These are phyloP conservation scores for Nothomitra cinnamomea DNA, from an alignment of 2,329 filamentous ascomycete species.

Conservation along the genomic window DNA sequence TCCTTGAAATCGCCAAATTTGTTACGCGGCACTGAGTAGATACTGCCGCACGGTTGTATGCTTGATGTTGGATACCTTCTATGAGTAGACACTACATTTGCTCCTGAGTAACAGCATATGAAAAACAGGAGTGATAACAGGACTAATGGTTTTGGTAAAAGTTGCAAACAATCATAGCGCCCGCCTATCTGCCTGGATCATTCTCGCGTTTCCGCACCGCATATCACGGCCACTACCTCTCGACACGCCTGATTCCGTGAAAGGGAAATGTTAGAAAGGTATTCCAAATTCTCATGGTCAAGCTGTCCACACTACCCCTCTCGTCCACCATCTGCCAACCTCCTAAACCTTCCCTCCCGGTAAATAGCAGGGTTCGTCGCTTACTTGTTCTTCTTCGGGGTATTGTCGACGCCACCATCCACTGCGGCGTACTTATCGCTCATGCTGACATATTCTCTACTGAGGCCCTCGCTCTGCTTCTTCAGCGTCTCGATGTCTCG, in stretches of 20 bases:
- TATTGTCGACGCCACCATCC: conserved; percentile 24
- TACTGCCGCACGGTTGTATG: too few species aligned
- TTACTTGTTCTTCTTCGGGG: conserved; percentile 35
- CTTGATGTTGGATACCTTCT: neutral
- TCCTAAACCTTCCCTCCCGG: neutral
- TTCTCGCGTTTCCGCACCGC: too few species aligned
- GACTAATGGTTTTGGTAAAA: neutral
- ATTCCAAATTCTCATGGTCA: too few species aligned
- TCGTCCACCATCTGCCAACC: neutral
- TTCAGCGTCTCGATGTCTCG: conserved; percentile 72
- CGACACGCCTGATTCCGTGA: too few species aligned
- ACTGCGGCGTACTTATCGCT: conserved; percentile 60
- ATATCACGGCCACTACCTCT: too few species aligned
- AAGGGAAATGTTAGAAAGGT: too few species aligned
- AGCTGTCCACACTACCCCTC: neutral
- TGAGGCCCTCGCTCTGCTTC: conserved; percentile 77
- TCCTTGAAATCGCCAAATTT: too few species aligned
- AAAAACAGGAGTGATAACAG: neutral
- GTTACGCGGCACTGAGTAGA: too few species aligned
- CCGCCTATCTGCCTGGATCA: neutral
- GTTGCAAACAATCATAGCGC: neutral
- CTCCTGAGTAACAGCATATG: neutral
- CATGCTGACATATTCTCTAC: conserved; percentile 70
- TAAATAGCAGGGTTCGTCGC: neutral
- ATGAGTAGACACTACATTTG: neutral